These are phyloP conservation scores for Taphrina deformans DNA, from an alignment of 1,139 yeast species.

Conservation along the genomic window DNA sequence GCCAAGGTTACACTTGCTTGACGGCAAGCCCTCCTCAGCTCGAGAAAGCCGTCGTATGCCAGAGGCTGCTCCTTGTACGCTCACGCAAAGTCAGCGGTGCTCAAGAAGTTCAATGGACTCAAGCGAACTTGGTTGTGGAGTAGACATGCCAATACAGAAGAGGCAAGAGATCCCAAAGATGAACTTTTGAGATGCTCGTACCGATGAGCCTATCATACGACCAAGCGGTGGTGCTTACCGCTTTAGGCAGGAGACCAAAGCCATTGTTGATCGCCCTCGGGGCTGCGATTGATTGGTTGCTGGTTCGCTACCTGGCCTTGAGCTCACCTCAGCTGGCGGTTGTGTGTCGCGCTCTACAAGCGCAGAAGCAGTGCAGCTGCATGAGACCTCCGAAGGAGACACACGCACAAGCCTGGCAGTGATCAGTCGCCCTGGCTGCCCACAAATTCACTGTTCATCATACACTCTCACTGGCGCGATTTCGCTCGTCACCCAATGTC, in stretches of 20 bases:
- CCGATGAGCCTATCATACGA: too few relatives aligned
- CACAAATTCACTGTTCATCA: slow-evolving; percentile 11
- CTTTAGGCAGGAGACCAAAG: background rate
- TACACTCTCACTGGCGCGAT: background rate
- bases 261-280: background rate
- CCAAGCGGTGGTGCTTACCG: background rate
- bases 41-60: too few relatives aligned
- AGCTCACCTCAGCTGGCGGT: background rate
- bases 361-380: background rate
- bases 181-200: too few relatives aligned
- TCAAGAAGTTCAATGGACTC: background rate
- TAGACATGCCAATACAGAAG: background rate
- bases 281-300: background rate
- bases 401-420: slow-evolving; percentile 5
- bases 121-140: background rate
- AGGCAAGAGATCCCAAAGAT: background rate
- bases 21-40: background rate
- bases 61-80: too few relatives aligned
- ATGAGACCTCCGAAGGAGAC: background rate
- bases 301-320: background rate
- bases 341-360: slow-evolving; percentile 6
- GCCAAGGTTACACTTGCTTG: background rate
- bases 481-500: slow-evolving; percentile 5
- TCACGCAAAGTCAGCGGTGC: background rate
- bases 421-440: background rate